Base-by-base conservation (phyloP, 2,329 filamentous ascomycete species). In the Cytospora paraplurivora region DNA sequence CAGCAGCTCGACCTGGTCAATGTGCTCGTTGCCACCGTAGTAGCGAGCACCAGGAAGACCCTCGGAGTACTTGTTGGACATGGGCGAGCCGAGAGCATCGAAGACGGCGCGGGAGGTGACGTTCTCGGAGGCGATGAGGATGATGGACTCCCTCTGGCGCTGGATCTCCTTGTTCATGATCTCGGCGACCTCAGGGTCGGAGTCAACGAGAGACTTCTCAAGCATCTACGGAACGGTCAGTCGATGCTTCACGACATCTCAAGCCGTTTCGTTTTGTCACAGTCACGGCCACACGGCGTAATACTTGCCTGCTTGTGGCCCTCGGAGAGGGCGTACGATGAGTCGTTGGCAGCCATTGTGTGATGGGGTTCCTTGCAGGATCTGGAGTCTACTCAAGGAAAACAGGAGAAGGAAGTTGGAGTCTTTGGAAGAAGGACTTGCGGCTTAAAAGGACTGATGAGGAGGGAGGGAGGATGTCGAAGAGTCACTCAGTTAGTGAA, bases 61-160 rank as follows among this genome's bases (percentile, higher is more conserved):
- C 85, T 99, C 95, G 19, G 93, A 97, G 87, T 99, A 99, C 84
- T 99, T 99, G 87, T 99, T 97, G 79, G 91, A 92, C 91, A 95
- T 96, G 77, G 91, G 90, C 64, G 89, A 93, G 74, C 95, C 95
- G 69, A 99, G 88, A 66, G 95, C 95, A 82, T 99, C 93, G 82
- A 97, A 97, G 74, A 99, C 95, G 73, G 95, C 93, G 72, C 93
- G 93, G 68, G 95, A 99, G 64, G 95, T 99, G 81, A 99, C 93
- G 85, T 99, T 99, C 84, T 99, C 95, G 63, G 95, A 98, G 75
- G 95, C 94, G 74, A 99, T 99, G 76, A 99, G 89, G 75, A 98
- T 92, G 80, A 99, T 96, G 72, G 93, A 98, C 85, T 99, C 93
- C 78, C 92, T 89, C 84, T 99, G 95, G 76, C 95, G 92, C 86